Percentiles rank a stretch among this genome's conserved stretches.
These are phyloP conservation scores for Fusarium musae DNA, from an alignment of 2,329 filamentous ascomycete genomes.

Conservation along the genomic window DNA sequence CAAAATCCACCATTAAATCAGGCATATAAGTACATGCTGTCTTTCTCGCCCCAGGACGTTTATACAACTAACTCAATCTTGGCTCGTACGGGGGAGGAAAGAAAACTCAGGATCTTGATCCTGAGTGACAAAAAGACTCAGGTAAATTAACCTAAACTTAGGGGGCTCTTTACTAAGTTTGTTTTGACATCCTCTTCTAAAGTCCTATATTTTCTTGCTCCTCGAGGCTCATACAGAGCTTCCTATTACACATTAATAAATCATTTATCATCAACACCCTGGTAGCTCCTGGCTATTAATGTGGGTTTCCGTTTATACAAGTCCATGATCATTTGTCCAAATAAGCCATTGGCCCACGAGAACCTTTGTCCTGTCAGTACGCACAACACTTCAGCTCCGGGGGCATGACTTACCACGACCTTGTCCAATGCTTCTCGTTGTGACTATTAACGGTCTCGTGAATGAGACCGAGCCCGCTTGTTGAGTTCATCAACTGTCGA, in stretches of 20 bases:
- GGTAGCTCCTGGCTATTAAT: conserved; percentile 64
- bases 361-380: conserved; percentile 69
- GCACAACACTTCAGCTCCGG: not conserved
- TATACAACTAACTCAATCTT: not conserved
- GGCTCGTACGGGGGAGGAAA: not conserved
- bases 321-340: conserved; percentile 83
- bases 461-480: conserved; percentile 78
- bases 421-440: conserved; percentile 48
- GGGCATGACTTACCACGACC: conserved; percentile 48
- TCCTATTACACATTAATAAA: not conserved
- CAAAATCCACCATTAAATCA: not conserved
- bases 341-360: conserved; percentile 90
- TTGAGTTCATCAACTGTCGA: conserved; percentile 72
- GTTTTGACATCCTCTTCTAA: not conserved
- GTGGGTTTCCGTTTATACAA: conserved; percentile 78
- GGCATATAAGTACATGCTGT: not conserved
- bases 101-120: not conserved
- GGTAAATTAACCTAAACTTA: not conserved
- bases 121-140: not conserved
- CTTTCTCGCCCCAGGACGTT: not conserved
- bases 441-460: conserved; percentile 69
- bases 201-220: not conserved
- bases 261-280: conserved; percentile 40
- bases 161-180: not conserved
- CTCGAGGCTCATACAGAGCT: not conserved